Evolutionary conservation across 192 early-diverging fungal species (phyloP), one percentile per base, ranked within the genome.

Genomic region (Podila epigama): DNA sequence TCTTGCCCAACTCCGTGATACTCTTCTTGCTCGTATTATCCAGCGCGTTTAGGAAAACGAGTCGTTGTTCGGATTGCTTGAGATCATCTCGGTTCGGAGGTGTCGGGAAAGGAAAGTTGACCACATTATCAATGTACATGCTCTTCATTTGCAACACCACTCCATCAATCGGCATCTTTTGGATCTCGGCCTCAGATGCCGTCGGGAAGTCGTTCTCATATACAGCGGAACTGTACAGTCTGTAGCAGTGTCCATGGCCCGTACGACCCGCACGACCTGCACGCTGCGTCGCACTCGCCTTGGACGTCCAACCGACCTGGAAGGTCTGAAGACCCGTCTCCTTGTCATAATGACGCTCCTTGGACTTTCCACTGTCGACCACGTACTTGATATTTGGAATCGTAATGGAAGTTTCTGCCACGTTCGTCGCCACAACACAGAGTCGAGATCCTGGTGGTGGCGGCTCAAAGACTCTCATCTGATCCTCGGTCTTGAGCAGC

Each of bases 371-470:
- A 18, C 91, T 87, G 79, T 99, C 97, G 7, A 99, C 92, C 5
- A 99, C 97, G 69, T 98, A 98, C 20, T 90, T 88, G 61, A 99
- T 93, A 31, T 92, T 92, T 9, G 97, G 96, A 39, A 99, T 98
- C 3, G 97, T 99, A 22, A 99, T 89, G 13, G 94, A 96, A 0
- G 97, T 99, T 84, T 99, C 97, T n/a, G 97, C 97, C 5, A 99
- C 95, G 70, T 99, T 98, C 52, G 97, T 99, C 7, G 96, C 96
- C 18, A 99, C 86, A 12, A 99, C 95, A 70, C 95, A 95, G 20
- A 98, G 83, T 15, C 98, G 89, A 16, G 89, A 89, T 35, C 96
- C 96, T 16, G 89, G 82, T 9, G 98, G 97, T 36, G 94, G 92
- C 12, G 88, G 81, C 52, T 94, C 87, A 83, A 99, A 99, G 3